phyloP scores from a whole-genome alignment of 2,329 filamentous ascomycete species.

The Claviceps monticola region DNA sequence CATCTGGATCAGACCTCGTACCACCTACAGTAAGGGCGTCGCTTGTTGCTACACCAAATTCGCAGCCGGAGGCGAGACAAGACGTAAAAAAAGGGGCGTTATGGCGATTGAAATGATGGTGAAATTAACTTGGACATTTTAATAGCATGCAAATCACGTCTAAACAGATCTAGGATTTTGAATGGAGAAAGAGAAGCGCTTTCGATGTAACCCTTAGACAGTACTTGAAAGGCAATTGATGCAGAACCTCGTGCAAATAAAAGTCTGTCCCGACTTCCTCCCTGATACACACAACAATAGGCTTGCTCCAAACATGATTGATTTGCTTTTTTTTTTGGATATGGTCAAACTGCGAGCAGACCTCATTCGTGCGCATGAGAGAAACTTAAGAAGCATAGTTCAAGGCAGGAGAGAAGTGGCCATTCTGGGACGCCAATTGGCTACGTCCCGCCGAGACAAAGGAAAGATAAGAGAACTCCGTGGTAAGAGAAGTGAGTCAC shows the following conservation, averaged over 20 bases:
- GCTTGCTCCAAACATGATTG: neutral
- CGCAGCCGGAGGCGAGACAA: neutral
- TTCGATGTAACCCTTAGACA: conserved; percentile 15
- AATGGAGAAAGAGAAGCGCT: conserved; percentile 16
- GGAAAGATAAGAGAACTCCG: neutral
- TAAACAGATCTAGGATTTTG: conserved; percentile 21
- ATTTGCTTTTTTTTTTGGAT: neutral
- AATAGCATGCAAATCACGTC: conserved; percentile 5
- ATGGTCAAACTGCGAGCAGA: neutral
- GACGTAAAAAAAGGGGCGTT: conserved; percentile 2
- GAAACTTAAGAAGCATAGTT: neutral
- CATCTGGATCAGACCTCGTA: neutral
- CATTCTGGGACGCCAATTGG: neutral
- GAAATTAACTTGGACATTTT: conserved; percentile 4
- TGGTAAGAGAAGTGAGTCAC: neutral
- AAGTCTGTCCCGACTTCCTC: neutral
- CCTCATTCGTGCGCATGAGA: neutral
- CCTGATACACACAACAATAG: neutral
- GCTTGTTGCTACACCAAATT: neutral
- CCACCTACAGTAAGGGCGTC: neutral
- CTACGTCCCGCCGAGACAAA: neutral
- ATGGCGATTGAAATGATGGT: neutral
- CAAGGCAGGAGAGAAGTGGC: neutral
- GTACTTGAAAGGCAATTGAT: conserved; percentile 2
- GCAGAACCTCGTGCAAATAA: neutral